Evolutionary conservation across 768 basidiomycete genomes (phyloP), one percentile per base, ranked within the genome.

Genomic region (Grammothele lineata): DNA sequence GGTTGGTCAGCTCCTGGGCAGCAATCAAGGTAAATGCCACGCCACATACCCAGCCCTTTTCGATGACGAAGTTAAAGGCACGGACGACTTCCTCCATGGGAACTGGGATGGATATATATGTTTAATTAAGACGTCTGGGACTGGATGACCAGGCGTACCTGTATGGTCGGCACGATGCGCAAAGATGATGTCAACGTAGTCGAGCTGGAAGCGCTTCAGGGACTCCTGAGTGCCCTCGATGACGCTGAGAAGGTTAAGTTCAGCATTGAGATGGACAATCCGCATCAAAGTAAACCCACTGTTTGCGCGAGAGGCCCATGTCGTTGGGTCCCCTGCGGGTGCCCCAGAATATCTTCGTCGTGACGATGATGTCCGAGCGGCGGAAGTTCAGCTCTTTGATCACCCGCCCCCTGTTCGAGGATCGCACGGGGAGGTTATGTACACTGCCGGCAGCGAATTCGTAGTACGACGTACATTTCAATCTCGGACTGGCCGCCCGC

Each of bases 281-380:
- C 2, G n/a, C 14, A 12, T 17, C 15, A 23, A 15, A 22, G 6
- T 37, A 2, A 6, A 70, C 77, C 45, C 46, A 81, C 80, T 83
- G 80, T 56, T 83, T 81, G 27, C 78, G 66, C 2, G 78, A 78
- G 12, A 82, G 63, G n/a, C 80, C 80, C 37, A 62, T 62, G 49
- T 70, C 74, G 55, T 85, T 85, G 7, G 64, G 64, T 36, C 80
- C 83, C 19, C 61, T 61, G 21, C 49, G 44, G 3, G 75, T 67
- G 8, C 89, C 88, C 76, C 85, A 91, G 72, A 81, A 91, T 34
- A 91, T 51, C 63, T 91, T 91, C 40, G 88, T 92, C 7, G 83
- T 78, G 55, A 92, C 71, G 45, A 92, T 73, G n/a, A 89, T 65
- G 59, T 91, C 87, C 9, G 73, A 68, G 24, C 87, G 74, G 32